Base-by-base conservation (phyloP, 306 rosid genomes). In the Notholithocarpus densiflorus region DNA sequence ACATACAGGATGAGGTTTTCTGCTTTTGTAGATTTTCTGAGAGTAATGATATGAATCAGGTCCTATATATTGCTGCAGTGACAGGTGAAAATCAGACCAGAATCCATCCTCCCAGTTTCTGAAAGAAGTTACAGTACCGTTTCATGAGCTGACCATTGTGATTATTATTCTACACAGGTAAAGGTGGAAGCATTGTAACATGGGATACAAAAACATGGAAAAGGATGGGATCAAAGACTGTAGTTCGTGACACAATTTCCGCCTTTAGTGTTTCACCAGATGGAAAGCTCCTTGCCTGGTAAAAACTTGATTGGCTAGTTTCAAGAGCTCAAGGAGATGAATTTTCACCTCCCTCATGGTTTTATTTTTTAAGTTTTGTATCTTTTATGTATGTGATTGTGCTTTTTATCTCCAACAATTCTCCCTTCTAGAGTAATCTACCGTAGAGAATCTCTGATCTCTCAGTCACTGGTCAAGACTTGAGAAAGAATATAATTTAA, bases 251-350 rank as follows among this genome's bases (percentile, higher is more conserved):
- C 79, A 55, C 83, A 72, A 89, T 95, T 71, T 84, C 83, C 21
- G 86, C 98, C 43, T 88, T 93, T 32, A 91, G 82, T 89, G 90
- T 88, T 85, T 95, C 99, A n/a, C 82, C 93, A 74, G 93, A 90
- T 73, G 99, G 98, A 53, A 91, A 86, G 77, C 85, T 89, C 82
- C 87, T 95, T 80, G 95, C 97, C 69, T 95, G 99, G 99, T 95
- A 90, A 78, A 48, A 71, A 80, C 60, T 53, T 18, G 21, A 64
- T 71, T 72, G 20, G 68, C 40, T 71, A 56, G 43, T 65, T 48
- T 77, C 60, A 71, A 61, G 27, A 66, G 32, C 80, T 69, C 57
- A 15, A 13, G 18, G 62, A 71, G 48, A 62, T 27, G 66, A 62
- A 27, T 29, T 68, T 13, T 68, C 52, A 66, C 72, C 26, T 34